Base-by-base conservation (phyloP, 768 basidiomycete genomes). In the Phlegmacium glaucopus region DNA sequence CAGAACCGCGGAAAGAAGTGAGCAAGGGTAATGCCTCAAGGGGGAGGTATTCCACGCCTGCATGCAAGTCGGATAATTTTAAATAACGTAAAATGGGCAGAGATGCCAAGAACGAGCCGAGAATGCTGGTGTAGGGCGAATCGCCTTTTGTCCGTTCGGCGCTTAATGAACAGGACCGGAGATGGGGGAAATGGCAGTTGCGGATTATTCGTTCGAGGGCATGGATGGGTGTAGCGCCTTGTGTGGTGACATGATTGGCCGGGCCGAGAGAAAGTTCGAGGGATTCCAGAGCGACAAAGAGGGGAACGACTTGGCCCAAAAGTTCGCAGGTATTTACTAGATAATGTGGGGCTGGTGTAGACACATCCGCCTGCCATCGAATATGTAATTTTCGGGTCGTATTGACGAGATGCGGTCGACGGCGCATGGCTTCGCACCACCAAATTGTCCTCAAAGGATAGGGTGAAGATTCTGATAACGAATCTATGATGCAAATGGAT, bases 1-100 rank as follows among this genome's bases (percentile, higher is more conserved):
- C 74, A 28, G 75, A 72, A 48, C 83, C 83, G 46, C 80, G 79
- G 72, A 84, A 85, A 43, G 72, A 72, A 10, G 70, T 55, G 17
- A 87, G 72, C 39, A 51, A 52, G 4, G 78, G 77, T 15, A 85
- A 66, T 44, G 76, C 73, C 46, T 57, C 46, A n/a, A 70, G 56
- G 6, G 70, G 64, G 25, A 82, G 65, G 44, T 57, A 50, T 25
- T 48, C 51, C 9, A 83, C 65, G 7, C 68, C 57, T 28, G 69
- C 55, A 48, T 69, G 67, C 51, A 75, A 69, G 60, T 78, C 76
- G n/a, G 67, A 64, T 32, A 80, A 61, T 50, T 69, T 68, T 42
- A 80, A 69, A 47, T 76, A 71, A 37, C 64, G 72, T 47, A 83
- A 61, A 1, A 62, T 56, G 10, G 71, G 69, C 39, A 71, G 61